These are phyloP conservation scores for Angomonas ambiguus DNA, from an alignment of 208 protist genomes.

Conservation along the genomic window DNA sequence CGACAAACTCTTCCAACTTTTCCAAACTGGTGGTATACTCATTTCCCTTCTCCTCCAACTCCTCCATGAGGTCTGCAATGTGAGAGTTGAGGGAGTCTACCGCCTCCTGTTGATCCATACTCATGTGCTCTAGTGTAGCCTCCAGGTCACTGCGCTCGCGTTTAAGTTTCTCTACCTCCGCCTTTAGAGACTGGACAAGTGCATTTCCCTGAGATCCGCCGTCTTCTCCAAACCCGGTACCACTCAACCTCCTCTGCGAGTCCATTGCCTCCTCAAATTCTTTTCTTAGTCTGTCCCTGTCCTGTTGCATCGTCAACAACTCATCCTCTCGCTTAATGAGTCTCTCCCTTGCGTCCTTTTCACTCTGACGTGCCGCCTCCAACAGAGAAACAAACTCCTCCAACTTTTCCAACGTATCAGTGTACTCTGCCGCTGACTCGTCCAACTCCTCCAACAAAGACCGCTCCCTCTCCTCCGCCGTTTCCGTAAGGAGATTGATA, in stretches of 20 bases:
- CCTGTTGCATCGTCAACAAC: constrained; percentile 17
- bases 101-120: constrained; percentile 19
- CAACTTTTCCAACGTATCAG: constrained; percentile 40
- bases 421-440: constrained; percentile 30
- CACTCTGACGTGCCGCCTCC: constrained; percentile 39
- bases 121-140: constrained; percentile 14
- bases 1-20: constrained; percentile 67
- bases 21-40: constrained; percentile 46
- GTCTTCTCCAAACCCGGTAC: neutral
- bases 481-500: neutral
- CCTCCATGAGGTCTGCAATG: constrained; percentile 35
- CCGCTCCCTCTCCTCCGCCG: neutral
- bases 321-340: constrained; percentile 36
- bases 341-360: constrained; percentile 24
- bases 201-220: neutral
- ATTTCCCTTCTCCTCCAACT: constrained; percentile 36
- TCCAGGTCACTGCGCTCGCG: constrained; percentile 19
- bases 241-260: neutral
- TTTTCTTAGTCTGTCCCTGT: neutral
- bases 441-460: constrained; percentile 42
- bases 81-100: constrained; percentile 35
- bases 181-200: constrained; percentile 20
- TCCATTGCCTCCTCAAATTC: constrained; percentile 21
- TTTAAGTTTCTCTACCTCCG: constrained; percentile 13
- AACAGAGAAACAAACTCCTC: constrained; percentile 61